A percentile compares a stretch with the other conserved stretches of the same genome.
These are phyloP conservation scores for Entamoeba histolytica DNA, from an alignment of 208 protist species.

Conservation along the genomic window DNA sequence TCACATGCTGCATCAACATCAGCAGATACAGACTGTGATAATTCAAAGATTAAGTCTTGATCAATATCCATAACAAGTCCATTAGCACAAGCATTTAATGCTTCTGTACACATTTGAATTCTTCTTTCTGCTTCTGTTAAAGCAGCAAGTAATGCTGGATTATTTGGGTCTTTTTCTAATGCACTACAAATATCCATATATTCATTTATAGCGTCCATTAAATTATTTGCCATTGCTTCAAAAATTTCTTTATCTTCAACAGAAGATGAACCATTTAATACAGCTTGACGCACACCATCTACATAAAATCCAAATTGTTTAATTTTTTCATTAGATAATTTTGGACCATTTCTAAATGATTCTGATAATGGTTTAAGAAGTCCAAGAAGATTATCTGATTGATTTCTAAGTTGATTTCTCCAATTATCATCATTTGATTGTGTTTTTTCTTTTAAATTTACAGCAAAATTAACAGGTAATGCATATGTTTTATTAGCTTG, in stretches of 20 bases:
- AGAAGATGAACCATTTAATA: background rate
- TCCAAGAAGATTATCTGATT: background rate
- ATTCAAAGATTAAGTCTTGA: background rate
- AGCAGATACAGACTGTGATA: background rate
- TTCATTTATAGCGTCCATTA: background rate
- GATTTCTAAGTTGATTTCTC: background rate
- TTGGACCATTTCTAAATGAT: background rate
- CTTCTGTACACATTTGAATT: background rate
- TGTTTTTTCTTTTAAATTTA: background rate
- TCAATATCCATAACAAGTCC: background rate
- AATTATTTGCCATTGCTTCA: background rate
- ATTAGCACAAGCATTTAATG: background rate
- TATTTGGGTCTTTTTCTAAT: background rate
- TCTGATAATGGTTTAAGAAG: background rate
- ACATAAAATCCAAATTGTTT: background rate
- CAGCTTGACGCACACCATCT: background rate
- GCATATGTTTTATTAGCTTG: background rate
- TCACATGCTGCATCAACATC: background rate
- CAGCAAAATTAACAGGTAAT: background rate
- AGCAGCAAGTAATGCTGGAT: background rate
- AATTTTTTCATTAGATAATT: background rate
- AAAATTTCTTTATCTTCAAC: background rate
- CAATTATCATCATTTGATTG: background rate
- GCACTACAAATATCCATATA: background rate
- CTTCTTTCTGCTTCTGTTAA: background rate